These are phyloP conservation scores for Coccomyxa subellipsoidea DNA, from an alignment of 163 green algal species.

Conservation along the genomic window DNA sequence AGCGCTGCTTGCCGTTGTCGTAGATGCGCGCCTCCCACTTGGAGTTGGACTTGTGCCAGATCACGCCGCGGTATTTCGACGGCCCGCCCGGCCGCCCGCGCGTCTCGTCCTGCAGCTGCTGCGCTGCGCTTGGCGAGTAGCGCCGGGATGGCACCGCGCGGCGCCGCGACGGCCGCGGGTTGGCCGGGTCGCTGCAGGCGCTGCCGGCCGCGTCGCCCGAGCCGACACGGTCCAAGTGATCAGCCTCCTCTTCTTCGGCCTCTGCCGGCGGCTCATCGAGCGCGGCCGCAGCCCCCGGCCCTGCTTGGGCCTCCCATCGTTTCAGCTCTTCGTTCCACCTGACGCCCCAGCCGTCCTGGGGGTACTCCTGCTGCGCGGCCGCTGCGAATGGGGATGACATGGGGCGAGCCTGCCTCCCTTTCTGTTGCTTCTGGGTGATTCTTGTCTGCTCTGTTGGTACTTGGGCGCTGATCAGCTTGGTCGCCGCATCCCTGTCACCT, in stretches of 20 bases:
- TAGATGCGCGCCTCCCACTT: slow-evolving; percentile 47
- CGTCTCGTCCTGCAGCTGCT: neutral
- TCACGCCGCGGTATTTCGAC: slow-evolving; percentile 29
- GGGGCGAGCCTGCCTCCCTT: neutral
- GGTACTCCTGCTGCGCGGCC: neutral
- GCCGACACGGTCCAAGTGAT: neutral
- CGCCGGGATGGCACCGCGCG: neutral
- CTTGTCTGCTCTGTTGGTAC: neutral
- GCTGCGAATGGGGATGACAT: neutral
- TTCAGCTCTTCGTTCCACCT: neutral
- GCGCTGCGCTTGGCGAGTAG: neutral
- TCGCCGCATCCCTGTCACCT: neutral
- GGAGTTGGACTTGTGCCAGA: slow-evolving; percentile 41
- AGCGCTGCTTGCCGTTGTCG: slow-evolving; percentile 36
- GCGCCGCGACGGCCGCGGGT: neutral
- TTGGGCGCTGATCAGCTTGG: neutral
- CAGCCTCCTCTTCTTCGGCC: neutral
- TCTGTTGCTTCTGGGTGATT: neutral
- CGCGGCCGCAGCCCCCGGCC: too few relatives aligned
- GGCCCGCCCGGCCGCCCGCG: slow-evolving; percentile 11
- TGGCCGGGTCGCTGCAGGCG: neutral
- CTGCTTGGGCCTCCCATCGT: neutral
- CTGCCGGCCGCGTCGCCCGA: neutral
- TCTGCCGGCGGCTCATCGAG: neutral
- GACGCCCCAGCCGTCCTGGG: neutral